Percentiles rank a stretch among this genome's conserved stretches.
Conservation (phyloP, 164 flowering plant genomes). For the Tetrastigma voinierianum region DNA sequence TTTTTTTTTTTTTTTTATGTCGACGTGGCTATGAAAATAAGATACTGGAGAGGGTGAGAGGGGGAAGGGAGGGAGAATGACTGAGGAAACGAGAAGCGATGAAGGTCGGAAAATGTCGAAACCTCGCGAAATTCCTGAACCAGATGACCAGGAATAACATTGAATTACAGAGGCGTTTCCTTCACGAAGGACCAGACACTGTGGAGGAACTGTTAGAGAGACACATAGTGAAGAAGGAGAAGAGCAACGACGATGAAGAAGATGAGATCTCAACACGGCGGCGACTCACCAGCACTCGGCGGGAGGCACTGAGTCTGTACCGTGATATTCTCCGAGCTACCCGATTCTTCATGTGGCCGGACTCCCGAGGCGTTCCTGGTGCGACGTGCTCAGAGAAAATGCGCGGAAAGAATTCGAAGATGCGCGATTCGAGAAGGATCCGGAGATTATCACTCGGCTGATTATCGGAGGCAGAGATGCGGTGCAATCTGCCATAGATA, state of each 20-base stretch:
- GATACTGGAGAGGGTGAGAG: background rate
- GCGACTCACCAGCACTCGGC: no score
- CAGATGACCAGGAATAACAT: background rate
- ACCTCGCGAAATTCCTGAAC: constrained; percentile 2
- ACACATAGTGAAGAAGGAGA: no score
- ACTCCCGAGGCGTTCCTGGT: constrained; percentile 55
- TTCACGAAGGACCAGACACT: constrained; percentile 26
- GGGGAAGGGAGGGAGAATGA: background rate
- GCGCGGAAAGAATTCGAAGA: constrained; percentile 76
- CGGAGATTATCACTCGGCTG: constrained; percentile 63
- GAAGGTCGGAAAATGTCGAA: constrained; percentile 19
- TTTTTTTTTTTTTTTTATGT: no score
- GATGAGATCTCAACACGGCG: no score
- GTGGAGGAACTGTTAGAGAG: no score
- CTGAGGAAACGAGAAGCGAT: no score
- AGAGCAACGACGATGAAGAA: no score
- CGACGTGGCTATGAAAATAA: no score
- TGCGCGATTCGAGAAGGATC: constrained; percentile 72
- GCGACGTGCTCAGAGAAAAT: constrained; percentile 71
- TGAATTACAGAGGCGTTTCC: constrained; percentile 13
- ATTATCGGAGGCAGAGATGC: constrained; percentile 76
- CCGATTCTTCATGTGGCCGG: constrained; percentile 63
- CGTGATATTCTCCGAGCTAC: no score
- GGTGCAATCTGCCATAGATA: constrained; percentile 65
- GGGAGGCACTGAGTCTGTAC: no score